Conservation (phyloP, 345 rosid genomes). For the Populus euphratica region DNA sequence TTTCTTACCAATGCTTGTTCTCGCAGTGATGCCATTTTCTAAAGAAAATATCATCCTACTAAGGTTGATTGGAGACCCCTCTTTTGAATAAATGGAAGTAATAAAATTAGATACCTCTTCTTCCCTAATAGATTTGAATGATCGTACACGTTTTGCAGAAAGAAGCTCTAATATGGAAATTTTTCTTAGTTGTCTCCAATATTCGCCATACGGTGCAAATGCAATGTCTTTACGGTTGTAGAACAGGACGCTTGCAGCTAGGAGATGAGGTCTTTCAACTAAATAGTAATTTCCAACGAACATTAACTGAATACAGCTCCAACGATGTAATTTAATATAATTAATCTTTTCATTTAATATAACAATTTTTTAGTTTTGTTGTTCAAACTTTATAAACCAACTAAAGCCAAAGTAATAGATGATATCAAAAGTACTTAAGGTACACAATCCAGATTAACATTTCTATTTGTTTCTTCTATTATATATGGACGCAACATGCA, state of each 20-base stretch:
- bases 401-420: too few relatives aligned
- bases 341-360: too few relatives aligned
- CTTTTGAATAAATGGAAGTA: not conserved
- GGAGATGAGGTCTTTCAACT: conserved; percentile 9
- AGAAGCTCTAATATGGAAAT: conserved; percentile 15
- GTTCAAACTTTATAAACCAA: too few relatives aligned
- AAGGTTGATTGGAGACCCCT: conserved; percentile 13
- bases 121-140: conserved; percentile 21
- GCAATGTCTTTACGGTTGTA: conserved; percentile 13
- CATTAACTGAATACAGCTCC: too few relatives aligned
- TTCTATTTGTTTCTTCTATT: too few relatives aligned
- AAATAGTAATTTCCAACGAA: too few relatives aligned
- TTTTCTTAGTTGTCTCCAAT: conserved; percentile 32
- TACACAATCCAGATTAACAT: too few relatives aligned
- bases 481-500: too few relatives aligned
- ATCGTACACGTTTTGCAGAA: conserved; percentile 14
- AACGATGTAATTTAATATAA: too few relatives aligned
- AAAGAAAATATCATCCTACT: conserved; percentile 16
- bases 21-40: conserved; percentile 14
- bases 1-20: conserved; percentile 24
- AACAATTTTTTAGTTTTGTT: too few relatives aligned
- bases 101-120: not conserved
- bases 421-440: too few relatives aligned
- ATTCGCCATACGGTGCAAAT: conserved; percentile 19
- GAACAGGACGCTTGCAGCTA: not conserved